Evolutionary conservation across 306 rosid species (phyloP).

Genomic region (Styphnolobium japonicum): DNA sequence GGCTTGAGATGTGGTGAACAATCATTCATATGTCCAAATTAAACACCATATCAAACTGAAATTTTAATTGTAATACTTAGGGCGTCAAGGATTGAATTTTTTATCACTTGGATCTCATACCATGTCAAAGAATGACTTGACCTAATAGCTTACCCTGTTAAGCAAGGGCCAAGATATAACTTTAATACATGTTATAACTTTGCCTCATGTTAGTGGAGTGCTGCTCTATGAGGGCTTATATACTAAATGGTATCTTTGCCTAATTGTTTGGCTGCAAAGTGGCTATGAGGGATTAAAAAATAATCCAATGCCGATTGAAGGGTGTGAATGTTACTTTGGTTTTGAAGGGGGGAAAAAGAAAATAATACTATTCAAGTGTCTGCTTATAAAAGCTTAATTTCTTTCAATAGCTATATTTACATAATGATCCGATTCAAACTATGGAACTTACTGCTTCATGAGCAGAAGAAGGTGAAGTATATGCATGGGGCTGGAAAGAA

Average conservation of each 20-base stretch:
- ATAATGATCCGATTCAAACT: neutral
- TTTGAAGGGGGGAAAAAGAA: neutral
- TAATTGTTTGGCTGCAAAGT: too few relatives aligned
- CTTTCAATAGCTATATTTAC: neutral
- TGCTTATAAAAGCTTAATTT: neutral
- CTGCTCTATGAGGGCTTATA: neutral
- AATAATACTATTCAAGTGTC: neutral
- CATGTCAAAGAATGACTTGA: neutral
- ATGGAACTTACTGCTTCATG: slow-evolving; percentile 1
- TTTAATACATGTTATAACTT: neutral
- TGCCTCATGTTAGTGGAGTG: neutral
- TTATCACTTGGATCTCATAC: neutral
- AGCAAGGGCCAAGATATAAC: neutral
- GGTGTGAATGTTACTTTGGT: neutral
- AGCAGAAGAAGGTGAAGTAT: slow-evolving; percentile 68
- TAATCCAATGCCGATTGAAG: too few relatives aligned
- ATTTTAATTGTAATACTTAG: neutral
- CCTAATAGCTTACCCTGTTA: neutral
- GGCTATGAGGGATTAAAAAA: too few relatives aligned
- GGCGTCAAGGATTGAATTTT: neutral
- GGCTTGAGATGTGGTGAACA: neutral
- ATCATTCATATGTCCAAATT: neutral
- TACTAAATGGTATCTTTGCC: neutral
- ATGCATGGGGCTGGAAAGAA: slow-evolving; percentile 97
- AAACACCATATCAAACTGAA: neutral